Percentiles rank a stretch among this genome's conserved stretches.
Conservation (phyloP, 495 filamentous ascomycete genomes). For the Niebla homalea region DNA sequence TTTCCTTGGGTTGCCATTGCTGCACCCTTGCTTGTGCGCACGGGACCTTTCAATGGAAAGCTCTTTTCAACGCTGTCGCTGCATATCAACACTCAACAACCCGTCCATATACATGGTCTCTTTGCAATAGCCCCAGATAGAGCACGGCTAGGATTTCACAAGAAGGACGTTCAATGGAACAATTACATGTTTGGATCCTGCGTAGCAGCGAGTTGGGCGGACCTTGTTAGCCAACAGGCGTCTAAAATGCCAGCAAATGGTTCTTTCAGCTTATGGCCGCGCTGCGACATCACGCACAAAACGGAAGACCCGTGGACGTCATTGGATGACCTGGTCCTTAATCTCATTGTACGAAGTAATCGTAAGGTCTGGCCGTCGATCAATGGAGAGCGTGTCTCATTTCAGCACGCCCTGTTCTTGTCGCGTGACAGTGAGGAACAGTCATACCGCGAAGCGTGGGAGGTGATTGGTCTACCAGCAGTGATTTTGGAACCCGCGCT, state of each 20-base stretch:
- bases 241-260: background rate
- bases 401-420: constrained; percentile 3
- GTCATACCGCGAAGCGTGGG: constrained; percentile 2
- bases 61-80: constrained; percentile 30
- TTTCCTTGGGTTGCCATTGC: constrained; percentile 31
- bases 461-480: background rate
- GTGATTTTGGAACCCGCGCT: background rate
- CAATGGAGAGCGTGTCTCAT: constrained; percentile 4
- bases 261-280: constrained; percentile 7
- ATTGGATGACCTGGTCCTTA: constrained; percentile 4
- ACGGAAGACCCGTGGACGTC: constrained; percentile 5
- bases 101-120: constrained; percentile 30
- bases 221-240: background rate
- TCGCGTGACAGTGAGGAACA: background rate
- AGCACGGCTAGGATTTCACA: constrained; percentile 19
- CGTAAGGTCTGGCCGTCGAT: constrained; percentile 4
- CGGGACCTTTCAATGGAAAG: constrained; percentile 10
- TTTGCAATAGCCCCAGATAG: constrained; percentile 30
- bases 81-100: constrained; percentile 25
- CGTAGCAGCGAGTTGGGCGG: constrained; percentile 22
- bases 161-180: constrained; percentile 24
- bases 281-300: background rate
- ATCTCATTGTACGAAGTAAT: background rate
- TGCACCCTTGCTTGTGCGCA: constrained; percentile 16
- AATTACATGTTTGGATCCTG: constrained; percentile 22